Evolutionary conservation across 176 grass and related monocot genomes (phyloP).

Genomic region (Bonia amplexicaulis): DNA sequence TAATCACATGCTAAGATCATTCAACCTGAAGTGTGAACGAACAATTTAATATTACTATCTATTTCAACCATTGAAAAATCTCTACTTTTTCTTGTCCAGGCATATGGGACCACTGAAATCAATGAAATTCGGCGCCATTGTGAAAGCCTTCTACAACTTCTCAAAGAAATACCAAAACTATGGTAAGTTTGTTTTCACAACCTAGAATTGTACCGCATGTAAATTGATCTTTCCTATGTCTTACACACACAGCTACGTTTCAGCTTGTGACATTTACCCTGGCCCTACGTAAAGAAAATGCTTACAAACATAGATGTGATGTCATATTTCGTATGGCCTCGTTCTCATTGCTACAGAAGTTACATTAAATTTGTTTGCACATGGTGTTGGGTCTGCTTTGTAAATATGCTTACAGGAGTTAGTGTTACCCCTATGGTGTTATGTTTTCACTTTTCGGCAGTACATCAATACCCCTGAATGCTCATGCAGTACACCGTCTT

Average conservation of each 20-base stretch:
- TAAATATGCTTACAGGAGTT: not conserved
- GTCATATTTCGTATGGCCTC: not conserved
- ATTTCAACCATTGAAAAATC: not conserved
- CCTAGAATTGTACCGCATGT: not conserved
- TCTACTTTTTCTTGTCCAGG: slow-evolving; percentile 37
- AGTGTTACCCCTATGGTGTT: not conserved
- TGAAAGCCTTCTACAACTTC: slow-evolving; percentile 81
- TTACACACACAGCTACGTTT: not conserved
- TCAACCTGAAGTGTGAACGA: not conserved
- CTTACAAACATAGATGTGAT: not conserved
- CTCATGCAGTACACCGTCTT: not conserved
- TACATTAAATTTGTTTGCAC: not conserved
- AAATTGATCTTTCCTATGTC: not conserved
- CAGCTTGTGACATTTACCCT: not conserved
- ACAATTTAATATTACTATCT: slow-evolving; percentile 4
- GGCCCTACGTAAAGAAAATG: not conserved
- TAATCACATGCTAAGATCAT: not conserved
- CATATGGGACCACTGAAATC: slow-evolving; percentile 82
- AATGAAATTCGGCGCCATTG: slow-evolving; percentile 64
- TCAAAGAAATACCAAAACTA: slow-evolving; percentile 92
- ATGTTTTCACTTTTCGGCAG: not conserved
- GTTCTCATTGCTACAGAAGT: not conserved
- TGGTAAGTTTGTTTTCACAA: slow-evolving; percentile 41
- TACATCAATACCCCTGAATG: not conserved
- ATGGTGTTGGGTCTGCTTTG: not conserved